Evolutionary conservation across 2,329 filamentous ascomycete genomes (phyloP).

Genomic region (Fusarium dimerum): DNA sequence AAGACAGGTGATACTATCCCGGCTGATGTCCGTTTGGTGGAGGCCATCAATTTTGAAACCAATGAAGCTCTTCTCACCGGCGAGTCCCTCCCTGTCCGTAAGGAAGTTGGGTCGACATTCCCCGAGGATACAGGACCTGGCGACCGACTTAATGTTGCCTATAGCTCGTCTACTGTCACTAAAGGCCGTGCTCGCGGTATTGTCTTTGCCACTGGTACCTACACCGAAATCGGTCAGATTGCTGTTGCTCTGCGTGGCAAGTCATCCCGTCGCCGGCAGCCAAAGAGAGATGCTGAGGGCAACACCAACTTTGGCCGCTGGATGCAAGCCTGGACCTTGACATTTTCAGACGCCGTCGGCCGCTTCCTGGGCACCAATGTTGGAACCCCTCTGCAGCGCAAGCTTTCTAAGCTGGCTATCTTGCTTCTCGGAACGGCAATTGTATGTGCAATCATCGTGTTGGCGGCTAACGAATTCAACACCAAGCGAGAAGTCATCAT

Average conservation of each 20-base stretch:
- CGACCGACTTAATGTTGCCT: slow-evolving; percentile 63
- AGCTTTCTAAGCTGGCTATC: slow-evolving; percentile 67
- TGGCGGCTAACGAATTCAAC: slow-evolving; percentile 62
- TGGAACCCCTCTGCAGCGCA: slow-evolving; percentile 69
- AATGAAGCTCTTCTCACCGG: slow-evolving; percentile 67
- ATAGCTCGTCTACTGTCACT: slow-evolving; percentile 63
- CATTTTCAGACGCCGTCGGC: slow-evolving; percentile 55
- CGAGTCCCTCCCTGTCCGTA: slow-evolving; percentile 61
- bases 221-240: slow-evolving; percentile 64
- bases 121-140: slow-evolving; percentile 47
- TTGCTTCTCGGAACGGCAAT: slow-evolving; percentile 67
- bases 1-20: slow-evolving; percentile 62
- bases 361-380: slow-evolving; percentile 67
- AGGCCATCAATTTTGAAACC: slow-evolving; percentile 66
- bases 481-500: slow-evolving; percentile 60
- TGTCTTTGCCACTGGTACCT: slow-evolving; percentile 62
- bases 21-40: slow-evolving; percentile 57
- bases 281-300: slow-evolving; percentile 47
- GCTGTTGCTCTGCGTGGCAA: slow-evolving; percentile 48
- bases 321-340: slow-evolving; percentile 40
- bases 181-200: slow-evolving; percentile 61
- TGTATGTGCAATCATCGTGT: slow-evolving; percentile 69
- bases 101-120: slow-evolving; percentile 49
- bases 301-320: slow-evolving; percentile 34
- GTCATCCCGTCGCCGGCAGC: slow-evolving; percentile 35